Evolutionary conservation across 306 rosid genomes (phyloP).

Genomic region (Alnus rubra): DNA sequence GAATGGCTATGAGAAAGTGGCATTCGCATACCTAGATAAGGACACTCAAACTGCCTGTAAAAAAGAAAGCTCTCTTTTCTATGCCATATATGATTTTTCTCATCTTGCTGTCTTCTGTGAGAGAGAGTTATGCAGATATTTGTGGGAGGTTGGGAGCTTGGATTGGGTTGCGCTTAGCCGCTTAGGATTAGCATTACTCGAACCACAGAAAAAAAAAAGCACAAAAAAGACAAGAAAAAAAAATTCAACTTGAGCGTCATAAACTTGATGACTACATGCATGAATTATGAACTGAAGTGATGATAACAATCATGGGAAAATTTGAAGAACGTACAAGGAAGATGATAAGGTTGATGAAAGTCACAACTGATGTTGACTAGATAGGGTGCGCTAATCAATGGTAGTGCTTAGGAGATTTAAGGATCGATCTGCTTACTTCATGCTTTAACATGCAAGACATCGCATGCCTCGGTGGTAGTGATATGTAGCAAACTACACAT

Average conservation of each 20-base stretch:
- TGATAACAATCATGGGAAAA: background rate
- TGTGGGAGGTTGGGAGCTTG: too few relatives aligned
- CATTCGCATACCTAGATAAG: too few relatives aligned
- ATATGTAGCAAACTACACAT: too few relatives aligned
- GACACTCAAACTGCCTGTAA: too few relatives aligned
- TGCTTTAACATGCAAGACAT: too few relatives aligned
- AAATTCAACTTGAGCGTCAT: background rate
- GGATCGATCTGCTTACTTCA: background rate
- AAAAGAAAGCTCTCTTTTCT: background rate
- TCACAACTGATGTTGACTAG: background rate
- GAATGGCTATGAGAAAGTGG: too few relatives aligned
- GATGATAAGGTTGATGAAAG: background rate
- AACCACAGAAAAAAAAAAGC: too few relatives aligned
- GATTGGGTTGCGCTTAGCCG: too few relatives aligned
- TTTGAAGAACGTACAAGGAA: background rate
- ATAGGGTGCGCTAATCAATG: background rate
- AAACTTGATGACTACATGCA: background rate
- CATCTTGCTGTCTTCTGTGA: background rate
- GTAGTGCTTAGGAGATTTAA: conserved; percentile 1
- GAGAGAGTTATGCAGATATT: too few relatives aligned
- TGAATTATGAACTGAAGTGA: background rate
- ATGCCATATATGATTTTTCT: background rate
- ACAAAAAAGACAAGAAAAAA: too few relatives aligned
- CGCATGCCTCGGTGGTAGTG: too few relatives aligned
- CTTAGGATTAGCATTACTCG: too few relatives aligned